Evolutionary conservation across 306 rosid genomes (phyloP).

Genomic region (Ammopiptanthus mongolicus): DNA sequence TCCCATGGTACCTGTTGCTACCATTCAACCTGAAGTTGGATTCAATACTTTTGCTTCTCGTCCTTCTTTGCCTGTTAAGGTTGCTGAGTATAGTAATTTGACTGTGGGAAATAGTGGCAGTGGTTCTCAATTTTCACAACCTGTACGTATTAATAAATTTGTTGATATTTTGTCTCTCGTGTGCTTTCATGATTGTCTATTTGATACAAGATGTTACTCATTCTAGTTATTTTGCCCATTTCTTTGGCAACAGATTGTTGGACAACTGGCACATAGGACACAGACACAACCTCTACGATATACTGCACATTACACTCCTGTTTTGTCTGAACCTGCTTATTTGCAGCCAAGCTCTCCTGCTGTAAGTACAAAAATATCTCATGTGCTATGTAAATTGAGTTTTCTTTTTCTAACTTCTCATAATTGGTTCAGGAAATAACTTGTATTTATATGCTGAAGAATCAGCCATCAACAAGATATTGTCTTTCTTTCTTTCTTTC

Average conservation of each 20-base stretch:
- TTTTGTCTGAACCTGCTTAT: constrained; percentile 63
- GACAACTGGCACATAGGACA: constrained; percentile 59
- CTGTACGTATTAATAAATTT: constrained; percentile 47
- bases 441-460: constrained; percentile 12
- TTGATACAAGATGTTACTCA: constrained; percentile 16
- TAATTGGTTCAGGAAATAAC: neutral
- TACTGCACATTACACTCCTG: constrained; percentile 56
- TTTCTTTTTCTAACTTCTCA: constrained; percentile 4
- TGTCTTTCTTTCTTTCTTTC: constrained; percentile 16
- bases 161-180: constrained; percentile 4
- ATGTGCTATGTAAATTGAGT: constrained; percentile 9
- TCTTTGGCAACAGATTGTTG: constrained; percentile 53
- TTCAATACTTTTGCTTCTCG: constrained; percentile 41
- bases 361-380: constrained; percentile 47
- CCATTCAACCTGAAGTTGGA: constrained; percentile 59
- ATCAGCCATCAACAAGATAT: neutral
- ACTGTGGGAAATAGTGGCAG: constrained; percentile 56
- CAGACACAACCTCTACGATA: constrained; percentile 63
- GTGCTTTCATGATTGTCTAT: constrained; percentile 2
- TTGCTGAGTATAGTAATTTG: constrained; percentile 54
- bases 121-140: constrained; percentile 67
- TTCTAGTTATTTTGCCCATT: constrained; percentile 9
- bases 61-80: constrained; percentile 61
- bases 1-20: constrained; percentile 40
- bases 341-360: constrained; percentile 62